Conservation (phyloP, 352 stramenopile species). For the Albugo candida region DNA sequence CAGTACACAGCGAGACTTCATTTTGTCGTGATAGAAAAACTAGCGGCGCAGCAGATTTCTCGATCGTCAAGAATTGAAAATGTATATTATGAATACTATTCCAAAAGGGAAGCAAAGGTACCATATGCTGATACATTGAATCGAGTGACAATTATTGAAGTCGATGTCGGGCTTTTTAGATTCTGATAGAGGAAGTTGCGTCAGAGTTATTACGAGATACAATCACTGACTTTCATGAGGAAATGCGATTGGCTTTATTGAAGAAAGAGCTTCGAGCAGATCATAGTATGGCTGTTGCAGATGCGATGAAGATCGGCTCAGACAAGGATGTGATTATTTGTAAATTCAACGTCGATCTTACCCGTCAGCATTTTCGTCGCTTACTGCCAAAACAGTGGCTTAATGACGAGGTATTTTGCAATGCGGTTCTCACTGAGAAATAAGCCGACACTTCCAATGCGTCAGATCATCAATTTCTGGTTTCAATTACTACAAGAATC, state of each 20-base stretch:
- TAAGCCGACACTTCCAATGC: background rate
- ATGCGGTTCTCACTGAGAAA: background rate
- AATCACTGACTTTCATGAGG: constrained; percentile 30
- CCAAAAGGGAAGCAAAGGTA: too few species aligned
- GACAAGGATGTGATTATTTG: constrained; percentile 42
- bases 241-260: constrained; percentile 21
- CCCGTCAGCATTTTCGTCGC: constrained; percentile 45
- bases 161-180: constrained; percentile 8
- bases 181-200: constrained; percentile 37
- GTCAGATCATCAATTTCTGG: constrained; percentile 75
- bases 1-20: too few species aligned
- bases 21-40: too few species aligned
- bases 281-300: constrained; percentile 36
- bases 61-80: too few species aligned
- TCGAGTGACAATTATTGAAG: too few species aligned
- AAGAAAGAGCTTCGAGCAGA: constrained; percentile 39
- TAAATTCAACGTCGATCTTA: constrained; percentile 73
- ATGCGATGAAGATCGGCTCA: constrained; percentile 30
- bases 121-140: too few species aligned
- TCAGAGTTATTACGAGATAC: constrained; percentile 33
- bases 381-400: constrained; percentile 47
- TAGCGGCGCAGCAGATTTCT: too few species aligned
- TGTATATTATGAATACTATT: too few species aligned
- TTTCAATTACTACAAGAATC: constrained; percentile 60
- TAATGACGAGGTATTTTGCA: constrained; percentile 44